A percentile compares a stretch with the other conserved stretches of the same genome.
phyloP scores from a whole-genome alignment of 345 rosid species.

The Eucalyptus globulus region DNA sequence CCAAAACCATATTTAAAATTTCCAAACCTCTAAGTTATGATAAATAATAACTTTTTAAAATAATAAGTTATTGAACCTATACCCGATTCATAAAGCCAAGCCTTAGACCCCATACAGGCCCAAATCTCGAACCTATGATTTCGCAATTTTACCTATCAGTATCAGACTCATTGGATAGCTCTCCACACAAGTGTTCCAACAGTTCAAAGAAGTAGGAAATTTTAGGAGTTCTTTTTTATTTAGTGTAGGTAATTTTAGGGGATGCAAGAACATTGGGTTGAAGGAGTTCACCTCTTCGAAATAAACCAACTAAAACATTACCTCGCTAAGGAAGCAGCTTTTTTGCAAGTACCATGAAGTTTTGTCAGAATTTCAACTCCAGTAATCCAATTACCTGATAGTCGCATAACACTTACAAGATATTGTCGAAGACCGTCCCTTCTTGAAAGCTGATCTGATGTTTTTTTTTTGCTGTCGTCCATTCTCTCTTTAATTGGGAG shows the following conservation, averaged over 20 bases:
- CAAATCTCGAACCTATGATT: not conserved
- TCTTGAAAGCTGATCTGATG: not conserved
- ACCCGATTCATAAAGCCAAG: not conserved
- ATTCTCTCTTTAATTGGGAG: not conserved
- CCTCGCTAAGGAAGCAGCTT: not conserved
- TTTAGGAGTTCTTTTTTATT: not conserved
- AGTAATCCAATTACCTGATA: not conserved
- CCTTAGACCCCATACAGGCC: not conserved
- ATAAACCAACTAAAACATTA: not conserved
- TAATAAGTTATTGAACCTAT: not conserved
- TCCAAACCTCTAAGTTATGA: not conserved
- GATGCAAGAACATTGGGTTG: not conserved
- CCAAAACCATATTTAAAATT: not conserved
- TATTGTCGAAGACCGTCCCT: not conserved
- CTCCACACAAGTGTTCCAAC: not conserved
- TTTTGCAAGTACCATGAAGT: not conserved
- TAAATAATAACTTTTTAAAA: not conserved
- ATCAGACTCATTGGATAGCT: not conserved
- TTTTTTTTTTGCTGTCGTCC: not conserved
- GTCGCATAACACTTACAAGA: not conserved
- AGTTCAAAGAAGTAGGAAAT: not conserved
- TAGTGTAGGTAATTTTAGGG: not conserved
- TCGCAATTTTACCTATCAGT: not conserved
- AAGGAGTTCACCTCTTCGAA: not conserved
- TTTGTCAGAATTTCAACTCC: not conserved